Percentiles rank a stretch among this genome's conserved stretches.
phyloP scores from a whole-genome alignment of 805 yeast species.

The Barnettozyma botsteinii region DNA sequence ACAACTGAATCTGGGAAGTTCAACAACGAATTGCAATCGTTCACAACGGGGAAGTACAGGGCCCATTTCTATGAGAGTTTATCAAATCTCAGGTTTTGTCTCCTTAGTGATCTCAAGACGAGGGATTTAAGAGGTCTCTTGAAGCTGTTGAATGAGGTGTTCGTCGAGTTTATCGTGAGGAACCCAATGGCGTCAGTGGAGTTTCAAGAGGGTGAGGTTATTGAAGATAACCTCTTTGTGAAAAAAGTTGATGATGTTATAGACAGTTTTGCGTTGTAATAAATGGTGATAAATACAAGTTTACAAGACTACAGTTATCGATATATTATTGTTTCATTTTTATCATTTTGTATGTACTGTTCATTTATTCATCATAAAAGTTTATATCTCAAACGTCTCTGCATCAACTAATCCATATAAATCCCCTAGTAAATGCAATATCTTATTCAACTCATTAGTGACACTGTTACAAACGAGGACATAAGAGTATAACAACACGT shows the following conservation, averaged over 20 bases:
- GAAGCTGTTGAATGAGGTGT: slow-evolving; percentile 49
- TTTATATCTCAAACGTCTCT: slow-evolving; percentile 21
- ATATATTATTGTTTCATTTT: no score
- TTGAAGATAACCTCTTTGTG: slow-evolving; percentile 1
- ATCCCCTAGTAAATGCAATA: slow-evolving; percentile 48
- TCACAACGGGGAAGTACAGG: slow-evolving; percentile 70
- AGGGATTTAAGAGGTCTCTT: slow-evolving; percentile 52
- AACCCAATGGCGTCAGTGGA: slow-evolving; percentile 59
- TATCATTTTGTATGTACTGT: no score
- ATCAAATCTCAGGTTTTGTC: slow-evolving; percentile 68
- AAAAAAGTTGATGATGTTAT: slow-evolving; percentile 2
- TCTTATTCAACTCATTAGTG: slow-evolving; percentile 54
- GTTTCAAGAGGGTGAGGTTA: slow-evolving; percentile 39
- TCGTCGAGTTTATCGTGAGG: slow-evolving; percentile 53
- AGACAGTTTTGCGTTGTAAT: no score
- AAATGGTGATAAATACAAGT: no score
- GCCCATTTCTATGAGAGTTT: slow-evolving; percentile 78
- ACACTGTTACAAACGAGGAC: slow-evolving; percentile 65
- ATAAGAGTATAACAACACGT: slow-evolving; percentile 70
- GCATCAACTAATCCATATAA: slow-evolving; percentile 58
- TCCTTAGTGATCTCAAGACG: slow-evolving; percentile 60
- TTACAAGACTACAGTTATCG: no score
- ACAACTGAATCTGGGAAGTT: slow-evolving; percentile 23
- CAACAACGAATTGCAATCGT: slow-evolving; percentile 36
- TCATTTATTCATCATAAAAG: slow-evolving; percentile 9